Evolutionary conservation across 1,139 yeast genomes (phyloP), one percentile per base, ranked within the genome.

Genomic region (Taphrina communis): DNA sequence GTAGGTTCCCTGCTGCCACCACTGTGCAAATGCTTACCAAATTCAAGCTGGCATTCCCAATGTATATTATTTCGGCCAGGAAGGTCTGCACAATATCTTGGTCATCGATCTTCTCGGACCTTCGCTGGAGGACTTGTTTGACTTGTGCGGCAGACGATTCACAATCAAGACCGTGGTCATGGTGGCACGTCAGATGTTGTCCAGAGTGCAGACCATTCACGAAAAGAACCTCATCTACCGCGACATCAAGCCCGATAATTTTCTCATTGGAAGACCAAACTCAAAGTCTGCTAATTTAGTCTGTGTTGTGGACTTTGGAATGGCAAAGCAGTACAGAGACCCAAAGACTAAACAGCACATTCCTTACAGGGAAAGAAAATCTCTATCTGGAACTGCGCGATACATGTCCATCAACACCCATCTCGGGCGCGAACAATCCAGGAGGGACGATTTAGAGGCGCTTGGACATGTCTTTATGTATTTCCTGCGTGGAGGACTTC

Each of bases 391-490:
- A 65, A 94, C 99, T 2, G 98, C 98, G 12, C 86, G 99, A 77
- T 94, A 94, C 81, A 93, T 93, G 97, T 89, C 97, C 48, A 93
- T 94, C 75, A 94, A 94, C 81, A 94, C 99, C 57, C 99, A 94
- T 81, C 83, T 94, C 76, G 99, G 99, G 61, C 86, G 97, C 77
- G 99, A 94, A 79, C 99, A 94, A 80, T 87, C 90, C 73, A 86
- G 99, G 77, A 85, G 99, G 78, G 99, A 94, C 79, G 99, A 94
- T 79, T 85, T 94, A 80, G 99, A 94, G 80, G 88, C 96, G 73
- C 84, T 94, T 78, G 98, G 98, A 53, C 94, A 94, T 78, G 98
- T 94, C 57, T 86, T 94, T 76, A 91, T 94, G 75, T 94, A 94
- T 80, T 94, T 94, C 78, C 88, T 96, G 78, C 86, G 97, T 72